Evolutionary conservation across 2,329 filamentous ascomycete genomes (phyloP).

Genomic region (Aspergillus pseudoglaucus): DNA sequence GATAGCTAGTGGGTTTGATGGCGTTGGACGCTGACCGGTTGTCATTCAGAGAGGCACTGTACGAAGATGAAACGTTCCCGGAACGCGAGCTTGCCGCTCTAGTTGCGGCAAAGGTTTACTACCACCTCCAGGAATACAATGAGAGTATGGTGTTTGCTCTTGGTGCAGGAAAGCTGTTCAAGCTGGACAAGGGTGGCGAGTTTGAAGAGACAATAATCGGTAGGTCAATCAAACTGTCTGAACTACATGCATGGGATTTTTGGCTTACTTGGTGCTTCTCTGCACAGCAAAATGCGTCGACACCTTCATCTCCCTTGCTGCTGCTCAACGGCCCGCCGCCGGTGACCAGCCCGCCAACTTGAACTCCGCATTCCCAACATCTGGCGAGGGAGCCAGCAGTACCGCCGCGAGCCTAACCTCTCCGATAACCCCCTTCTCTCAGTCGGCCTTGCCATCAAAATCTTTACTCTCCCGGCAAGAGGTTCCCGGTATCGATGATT

Average conservation of each 20-base stretch:
- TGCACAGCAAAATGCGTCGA: slow-evolving; percentile 79
- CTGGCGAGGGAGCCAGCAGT: slow-evolving; percentile 58
- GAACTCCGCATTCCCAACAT: slow-evolving; percentile 69
- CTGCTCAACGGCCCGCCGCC: slow-evolving; percentile 49
- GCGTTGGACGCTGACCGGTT: slow-evolving; percentile 7
- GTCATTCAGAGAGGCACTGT: slow-evolving; percentile 74
- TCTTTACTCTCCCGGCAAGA: slow-evolving; percentile 81
- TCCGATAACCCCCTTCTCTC: slow-evolving; percentile 90
- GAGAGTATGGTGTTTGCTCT: slow-evolving; percentile 99
- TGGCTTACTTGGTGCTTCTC: slow-evolving; percentile 6
- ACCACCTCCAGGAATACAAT: slow-evolving; percentile 96
- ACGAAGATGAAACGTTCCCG: slow-evolving; percentile 91
- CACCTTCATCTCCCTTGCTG: slow-evolving; percentile 83
- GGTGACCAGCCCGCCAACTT: slow-evolving; percentile 58
- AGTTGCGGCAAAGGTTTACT: slow-evolving; percentile 96
- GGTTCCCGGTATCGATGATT: slow-evolving; percentile 54
- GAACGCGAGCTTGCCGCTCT: slow-evolving; percentile 90
- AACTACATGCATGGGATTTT: not conserved
- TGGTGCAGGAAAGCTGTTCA: slow-evolving; percentile 89
- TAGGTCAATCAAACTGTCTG: slow-evolving; percentile 27
- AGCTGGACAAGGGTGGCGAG: slow-evolving; percentile 82
- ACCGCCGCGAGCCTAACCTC: slow-evolving; percentile 66
- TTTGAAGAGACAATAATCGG: slow-evolving; percentile 98
- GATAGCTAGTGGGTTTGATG: not conserved
- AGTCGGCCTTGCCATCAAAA: slow-evolving; percentile 87